Percentiles rank a stretch among this genome's conserved stretches.
Conservation (phyloP, 1,284 basidiomycete genomes). For the Xerocomus nothofagi region DNA sequence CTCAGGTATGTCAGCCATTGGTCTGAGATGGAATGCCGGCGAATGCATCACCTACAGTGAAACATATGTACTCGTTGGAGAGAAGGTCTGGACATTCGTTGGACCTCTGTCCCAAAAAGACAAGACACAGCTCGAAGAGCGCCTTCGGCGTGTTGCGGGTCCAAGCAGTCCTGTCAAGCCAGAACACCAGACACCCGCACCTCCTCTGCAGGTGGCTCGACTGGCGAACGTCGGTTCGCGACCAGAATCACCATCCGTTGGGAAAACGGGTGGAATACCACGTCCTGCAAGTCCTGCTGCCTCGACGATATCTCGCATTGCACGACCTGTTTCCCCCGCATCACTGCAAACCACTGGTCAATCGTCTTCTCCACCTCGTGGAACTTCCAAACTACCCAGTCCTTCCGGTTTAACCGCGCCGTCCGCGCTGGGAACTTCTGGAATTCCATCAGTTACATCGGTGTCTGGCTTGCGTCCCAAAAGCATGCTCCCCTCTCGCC, state of each 20-base stretch:
- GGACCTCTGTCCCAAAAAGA: constrained; percentile 82
- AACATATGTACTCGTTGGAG: constrained; percentile 81
- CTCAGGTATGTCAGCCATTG: constrained; percentile 53
- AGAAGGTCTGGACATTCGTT: constrained; percentile 81
- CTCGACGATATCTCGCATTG: constrained; percentile 50
- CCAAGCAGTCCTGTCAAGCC: constrained; percentile 53
- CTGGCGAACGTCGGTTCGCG: constrained; percentile 49
- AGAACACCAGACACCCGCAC: constrained; percentile 38
- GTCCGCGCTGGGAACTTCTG: constrained; percentile 37
- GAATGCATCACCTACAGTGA: constrained; percentile 50
- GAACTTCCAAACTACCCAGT: constrained; percentile 26
- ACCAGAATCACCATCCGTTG: constrained; percentile 56
- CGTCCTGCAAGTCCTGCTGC: constrained; percentile 68
- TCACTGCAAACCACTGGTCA: constrained; percentile 35
- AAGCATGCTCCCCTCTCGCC: constrained; percentile 66
- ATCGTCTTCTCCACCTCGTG: constrained; percentile 49
- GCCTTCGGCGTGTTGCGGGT: constrained; percentile 78
- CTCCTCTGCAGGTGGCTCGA: constrained; percentile 50
- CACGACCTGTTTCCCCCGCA: constrained; percentile 58
- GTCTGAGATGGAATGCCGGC: constrained; percentile 1
- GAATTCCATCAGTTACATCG: constrained; percentile 45
- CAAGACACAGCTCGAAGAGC: constrained; percentile 88
- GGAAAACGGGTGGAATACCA: constrained; percentile 45
- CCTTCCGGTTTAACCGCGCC: constrained; percentile 25
- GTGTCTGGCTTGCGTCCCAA: constrained; percentile 54